A percentile compares a stretch with the other conserved stretches of the same genome.
Evolutionary conservation across 257 asterid species (phyloP).

Genomic region (Plantago ovata): DNA sequence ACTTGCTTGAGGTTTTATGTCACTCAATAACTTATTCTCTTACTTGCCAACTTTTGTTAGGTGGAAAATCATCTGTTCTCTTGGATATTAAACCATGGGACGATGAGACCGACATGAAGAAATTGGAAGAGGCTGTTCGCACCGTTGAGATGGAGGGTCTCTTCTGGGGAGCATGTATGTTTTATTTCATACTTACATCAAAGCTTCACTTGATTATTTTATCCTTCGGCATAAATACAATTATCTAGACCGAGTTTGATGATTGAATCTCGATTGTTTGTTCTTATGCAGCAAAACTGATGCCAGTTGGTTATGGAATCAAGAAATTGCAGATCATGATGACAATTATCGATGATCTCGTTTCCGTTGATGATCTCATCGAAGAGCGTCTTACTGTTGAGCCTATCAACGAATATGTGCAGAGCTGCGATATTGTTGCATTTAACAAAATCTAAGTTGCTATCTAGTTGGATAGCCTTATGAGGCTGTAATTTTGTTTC

Average conservation of each 20-base stretch:
- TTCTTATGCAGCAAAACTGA: constrained; percentile 60
- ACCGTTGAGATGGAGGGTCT: constrained; percentile 66
- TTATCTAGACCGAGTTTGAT: too few relatives aligned
- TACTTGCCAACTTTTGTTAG: constrained; percentile 29
- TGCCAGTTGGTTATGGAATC: constrained; percentile 83
- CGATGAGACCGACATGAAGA: constrained; percentile 97
- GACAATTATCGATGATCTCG: constrained; percentile 79
- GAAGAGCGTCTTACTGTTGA: constrained; percentile 8
- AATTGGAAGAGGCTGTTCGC: constrained; percentile 84
- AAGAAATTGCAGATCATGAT: constrained; percentile 88
- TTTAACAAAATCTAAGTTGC: constrained; percentile 9
- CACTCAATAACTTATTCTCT: neutral
- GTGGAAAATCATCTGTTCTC: constrained; percentile 95
- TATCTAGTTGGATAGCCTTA: too few relatives aligned
- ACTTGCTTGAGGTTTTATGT: neutral
- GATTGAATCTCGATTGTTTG: constrained; percentile 2
- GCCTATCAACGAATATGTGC: constrained; percentile 11
- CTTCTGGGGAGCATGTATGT: constrained; percentile 97
- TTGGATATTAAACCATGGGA: constrained; percentile 97
- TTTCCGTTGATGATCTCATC: constrained; percentile 56
- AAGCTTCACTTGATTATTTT: neutral
- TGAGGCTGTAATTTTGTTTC: neutral
- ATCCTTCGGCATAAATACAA: too few relatives aligned
- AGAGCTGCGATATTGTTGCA: constrained; percentile 10
- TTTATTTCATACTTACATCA: neutral